Percentiles rank a stretch among this genome's conserved stretches.
Conservation (phyloP, 345 rosid genomes). For the Odontarrhena argentea region DNA sequence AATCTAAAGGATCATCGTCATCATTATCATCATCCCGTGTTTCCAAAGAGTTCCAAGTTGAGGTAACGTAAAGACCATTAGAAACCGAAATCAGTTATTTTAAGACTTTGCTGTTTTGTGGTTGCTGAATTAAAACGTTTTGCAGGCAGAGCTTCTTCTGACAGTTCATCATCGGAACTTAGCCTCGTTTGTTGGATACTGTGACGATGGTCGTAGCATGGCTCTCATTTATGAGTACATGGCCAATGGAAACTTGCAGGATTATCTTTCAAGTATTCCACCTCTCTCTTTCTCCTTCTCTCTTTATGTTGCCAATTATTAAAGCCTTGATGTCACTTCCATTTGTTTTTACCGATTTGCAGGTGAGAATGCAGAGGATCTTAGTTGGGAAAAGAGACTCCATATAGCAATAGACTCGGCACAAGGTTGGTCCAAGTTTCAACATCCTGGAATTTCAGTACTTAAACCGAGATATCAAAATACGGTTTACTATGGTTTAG, state of each 20-base stretch:
- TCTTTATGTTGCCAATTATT: background rate
- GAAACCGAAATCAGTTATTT: background rate
- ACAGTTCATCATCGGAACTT: slow-evolving; percentile 58
- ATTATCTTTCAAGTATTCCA: slow-evolving; percentile 44
- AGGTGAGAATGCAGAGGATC: slow-evolving; percentile 40
- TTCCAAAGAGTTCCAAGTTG: slow-evolving; percentile 50
- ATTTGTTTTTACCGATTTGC: background rate
- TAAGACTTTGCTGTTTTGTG: background rate
- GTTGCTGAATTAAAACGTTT: slow-evolving; percentile 15
- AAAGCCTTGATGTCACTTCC: too few species aligned
- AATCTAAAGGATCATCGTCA: slow-evolving; percentile 34
- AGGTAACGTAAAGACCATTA: slow-evolving; percentile 35
- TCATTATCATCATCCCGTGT: slow-evolving; percentile 41
- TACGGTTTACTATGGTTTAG: background rate
- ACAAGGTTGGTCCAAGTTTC: slow-evolving; percentile 49
- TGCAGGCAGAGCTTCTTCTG: slow-evolving; percentile 53
- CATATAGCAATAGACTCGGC: slow-evolving; percentile 61
- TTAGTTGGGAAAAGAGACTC: slow-evolving; percentile 62
- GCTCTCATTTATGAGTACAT: slow-evolving; percentile 60
- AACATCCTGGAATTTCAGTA: background rate
- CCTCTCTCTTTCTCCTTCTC: background rate
- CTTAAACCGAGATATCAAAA: background rate
- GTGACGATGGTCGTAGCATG: slow-evolving; percentile 46
- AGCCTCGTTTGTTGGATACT: slow-evolving; percentile 52
- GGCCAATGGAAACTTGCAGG: slow-evolving; percentile 51